Conservation (phyloP, 805 yeast species). For the Candida nonsorbophila region DNA sequence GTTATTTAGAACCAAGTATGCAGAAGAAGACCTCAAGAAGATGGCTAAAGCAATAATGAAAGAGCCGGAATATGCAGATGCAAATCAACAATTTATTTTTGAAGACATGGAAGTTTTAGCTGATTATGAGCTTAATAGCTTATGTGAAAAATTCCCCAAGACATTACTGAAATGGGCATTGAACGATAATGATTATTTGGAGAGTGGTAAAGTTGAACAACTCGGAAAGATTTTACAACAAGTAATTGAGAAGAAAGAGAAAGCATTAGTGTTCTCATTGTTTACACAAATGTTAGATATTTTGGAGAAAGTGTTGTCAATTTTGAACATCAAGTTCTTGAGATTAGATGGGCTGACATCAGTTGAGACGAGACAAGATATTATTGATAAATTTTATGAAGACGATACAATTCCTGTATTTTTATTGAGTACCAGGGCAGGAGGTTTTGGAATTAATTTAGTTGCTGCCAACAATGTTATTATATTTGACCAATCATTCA, state of each 20-base stretch:
- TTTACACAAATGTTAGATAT: conserved; percentile 92
- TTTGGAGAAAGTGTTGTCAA: conserved; percentile 67
- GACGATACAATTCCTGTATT: conserved; percentile 81
- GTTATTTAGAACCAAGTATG: conserved; percentile 63
- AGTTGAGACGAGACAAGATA: conserved; percentile 87
- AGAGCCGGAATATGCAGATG: conserved; percentile 75
- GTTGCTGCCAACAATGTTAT: conserved; percentile 93
- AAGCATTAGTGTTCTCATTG: conserved; percentile 80
- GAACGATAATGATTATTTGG: conserved; percentile 48
- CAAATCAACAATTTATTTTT: conserved; percentile 68
- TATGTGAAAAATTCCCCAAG: conserved; percentile 70
- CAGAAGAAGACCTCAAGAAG: conserved; percentile 45
- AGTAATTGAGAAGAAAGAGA: conserved; percentile 52
- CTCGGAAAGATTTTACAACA: conserved; percentile 53
- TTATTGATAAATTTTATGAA: conserved; percentile 84
- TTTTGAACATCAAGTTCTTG: conserved; percentile 62
- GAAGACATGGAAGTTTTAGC: conserved; percentile 97
- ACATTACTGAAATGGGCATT: conserved; percentile 53
- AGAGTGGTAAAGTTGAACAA: conserved; percentile 70
- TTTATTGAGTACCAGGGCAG: conserved; percentile 89
- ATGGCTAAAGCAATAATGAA: conserved; percentile 80
- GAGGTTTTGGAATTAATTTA: conserved; percentile 96
- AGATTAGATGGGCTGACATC: conserved; percentile 92
- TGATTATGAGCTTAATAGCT: conserved; percentile 76
- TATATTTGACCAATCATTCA: conserved; percentile 89